A percentile compares a stretch with the other conserved stretches of the same genome.
Conservation (phyloP, 148 eudicot species). For the Pouteria glomerata region DNA sequence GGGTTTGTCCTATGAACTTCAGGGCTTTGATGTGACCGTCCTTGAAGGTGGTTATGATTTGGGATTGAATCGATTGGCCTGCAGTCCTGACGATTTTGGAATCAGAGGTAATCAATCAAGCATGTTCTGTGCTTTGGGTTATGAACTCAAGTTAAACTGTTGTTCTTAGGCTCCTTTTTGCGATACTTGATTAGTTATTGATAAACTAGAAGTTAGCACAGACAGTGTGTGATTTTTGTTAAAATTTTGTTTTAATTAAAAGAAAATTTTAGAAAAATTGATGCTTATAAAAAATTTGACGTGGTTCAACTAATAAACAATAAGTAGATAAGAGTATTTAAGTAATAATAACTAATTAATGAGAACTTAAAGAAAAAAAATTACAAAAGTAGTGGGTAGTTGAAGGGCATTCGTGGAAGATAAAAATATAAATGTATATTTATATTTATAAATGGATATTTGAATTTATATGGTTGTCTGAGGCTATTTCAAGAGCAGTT, state of each 20-base stretch:
- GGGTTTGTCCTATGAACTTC: constrained; percentile 5
- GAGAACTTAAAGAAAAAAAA: too few species aligned
- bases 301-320: too few species aligned
- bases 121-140: neutral
- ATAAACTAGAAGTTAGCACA: too few species aligned
- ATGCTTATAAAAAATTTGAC: too few species aligned
- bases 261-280: too few species aligned
- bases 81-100: constrained; percentile 59
- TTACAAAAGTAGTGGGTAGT: too few species aligned
- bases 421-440: too few species aligned
- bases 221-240: too few species aligned
- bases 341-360: too few species aligned
- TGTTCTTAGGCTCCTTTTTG: neutral
- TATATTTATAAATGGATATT: neutral
- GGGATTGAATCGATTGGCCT: constrained; percentile 32
- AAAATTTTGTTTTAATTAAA: too few species aligned
- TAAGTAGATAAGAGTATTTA: too few species aligned
- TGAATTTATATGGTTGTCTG: neutral
- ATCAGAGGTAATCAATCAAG: constrained; percentile 42
- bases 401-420: too few species aligned
- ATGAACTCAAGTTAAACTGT: neutral
- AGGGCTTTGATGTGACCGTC: constrained; percentile 79
- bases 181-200: neutral
- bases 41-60: constrained; percentile 59
- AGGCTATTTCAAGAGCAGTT: neutral